These are phyloP conservation scores for Auxenochlorella pyrenoidosa DNA, from an alignment of 139 green algal species.

Conservation along the genomic window DNA sequence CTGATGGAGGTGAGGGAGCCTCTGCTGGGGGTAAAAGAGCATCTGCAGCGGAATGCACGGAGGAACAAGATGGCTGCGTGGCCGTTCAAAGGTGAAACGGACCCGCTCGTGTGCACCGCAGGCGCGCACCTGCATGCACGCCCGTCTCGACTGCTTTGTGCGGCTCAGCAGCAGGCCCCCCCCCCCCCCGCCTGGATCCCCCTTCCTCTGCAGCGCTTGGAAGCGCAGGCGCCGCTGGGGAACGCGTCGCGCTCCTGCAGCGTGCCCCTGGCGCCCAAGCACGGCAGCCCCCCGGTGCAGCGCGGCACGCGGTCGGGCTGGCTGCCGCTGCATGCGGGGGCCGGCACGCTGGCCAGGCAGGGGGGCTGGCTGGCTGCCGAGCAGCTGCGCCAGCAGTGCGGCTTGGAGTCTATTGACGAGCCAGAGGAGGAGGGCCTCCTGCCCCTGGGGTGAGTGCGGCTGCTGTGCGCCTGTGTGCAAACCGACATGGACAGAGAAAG, in stretches of 20 bases:
- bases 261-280: not conserved
- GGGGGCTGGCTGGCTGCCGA: not conserved
- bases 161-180: not conserved
- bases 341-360: not conserved
- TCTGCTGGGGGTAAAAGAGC: not conserved
- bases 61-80: too few relatives aligned
- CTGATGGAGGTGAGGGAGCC: constrained; percentile 2
- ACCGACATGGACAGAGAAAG: too few relatives aligned
- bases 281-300: not conserved
- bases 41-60: too few relatives aligned
- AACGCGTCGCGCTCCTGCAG: not conserved
- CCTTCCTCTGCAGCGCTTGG: not conserved
- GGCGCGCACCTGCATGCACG: not conserved
- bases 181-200: not conserved
- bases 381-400: constrained; percentile 7
- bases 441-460: not conserved
- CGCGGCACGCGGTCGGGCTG: not conserved
- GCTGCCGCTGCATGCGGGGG: not conserved
- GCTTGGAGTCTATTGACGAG: not conserved
- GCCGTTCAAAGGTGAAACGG: too few relatives aligned
- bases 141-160: not conserved
- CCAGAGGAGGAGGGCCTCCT: not conserved
- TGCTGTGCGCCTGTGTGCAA: not conserved
- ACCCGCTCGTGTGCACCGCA: too few relatives aligned
- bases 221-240: not conserved